Evolutionary conservation across 2,329 filamentous ascomycete genomes (phyloP), one percentile per base, ranked within the genome.

Genomic region (Aspergillus brasiliensis): DNA sequence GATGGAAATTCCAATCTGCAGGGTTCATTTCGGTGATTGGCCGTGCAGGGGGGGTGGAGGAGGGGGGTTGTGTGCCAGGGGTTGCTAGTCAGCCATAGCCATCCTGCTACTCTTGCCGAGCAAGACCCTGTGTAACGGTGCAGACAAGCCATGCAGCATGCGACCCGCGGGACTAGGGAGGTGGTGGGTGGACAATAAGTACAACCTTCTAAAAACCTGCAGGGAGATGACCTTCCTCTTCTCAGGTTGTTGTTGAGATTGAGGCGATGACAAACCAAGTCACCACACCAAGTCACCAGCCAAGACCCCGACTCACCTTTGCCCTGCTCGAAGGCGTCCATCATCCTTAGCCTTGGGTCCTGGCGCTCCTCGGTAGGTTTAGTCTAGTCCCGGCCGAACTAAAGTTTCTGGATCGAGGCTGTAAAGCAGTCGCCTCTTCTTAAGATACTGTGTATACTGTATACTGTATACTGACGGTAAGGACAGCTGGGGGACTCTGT

Each of bases 1-100:
- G 40, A 27, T 23, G 15, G 15, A 21, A 38, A 54, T 42, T 27
- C 37, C 31, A 44, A 54, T 54, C 23, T 54, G 51, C 51, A 54
- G 51, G 34, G 19, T 28, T 25, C 10, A 17, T 25, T 13, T 25
- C 34, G 34, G n/a, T 40, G 34, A 53, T 53, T 40, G 48, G 51
- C 37, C 25, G 51, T 10, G 11, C 28, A 5, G 28, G 28, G 28
- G 28, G 5, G 25, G 25, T 25, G 25, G 25, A n/a, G n/a, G n/a
- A n/a, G n/a, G n/a, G n/a, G 4, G 15, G 34, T 8, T 2, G 25
- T 25, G 51, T 8, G n/a, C 23, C 34, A 54, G 37, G 21, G 25
- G 37, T 48, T 44, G 23, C 31, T 25, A 37, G 28, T 17, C n/a
- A 6, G n/a, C n/a, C n/a, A n/a, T n/a, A n/a, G 49, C 27, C 49